Base-by-base conservation (phyloP, 2,329 filamentous ascomycete species). In the Phyllosticta capitalensis region DNA sequence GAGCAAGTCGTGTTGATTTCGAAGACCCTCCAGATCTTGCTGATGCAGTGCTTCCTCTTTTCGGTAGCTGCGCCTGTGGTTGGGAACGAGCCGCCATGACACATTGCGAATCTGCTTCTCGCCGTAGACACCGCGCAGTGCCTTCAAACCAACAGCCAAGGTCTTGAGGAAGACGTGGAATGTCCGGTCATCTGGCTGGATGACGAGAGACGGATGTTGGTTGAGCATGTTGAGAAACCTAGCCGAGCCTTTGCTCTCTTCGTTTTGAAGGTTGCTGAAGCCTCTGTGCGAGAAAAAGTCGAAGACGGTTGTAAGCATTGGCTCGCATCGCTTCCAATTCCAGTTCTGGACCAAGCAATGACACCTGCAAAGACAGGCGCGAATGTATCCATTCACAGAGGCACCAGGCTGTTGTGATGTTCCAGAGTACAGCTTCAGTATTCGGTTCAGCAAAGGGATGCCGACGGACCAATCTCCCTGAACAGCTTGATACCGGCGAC, bases 1-100 rank as follows among this genome's bases (percentile, higher is more conserved):
- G 0, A 86, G 74, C 17, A 86, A 72, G 65, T 85, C 82, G 63
- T 84, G 82, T 61, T 86, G 82, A 63, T 85, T 86, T 54, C 81
- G 77, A 52, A 85, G 70, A 1, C 83, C 81, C 56, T 81, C 77
- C 12, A 85, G 70, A 63, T 82, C 82, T 59, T 78, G 74, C 57
- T 79, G 75, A 28, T 74, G 74, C 14, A 85, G 67, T 4, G 75
- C 70, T 61, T 80, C 73, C 26, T 85, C 83, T 65, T 84, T 85
- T 1, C 77, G 81, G 67, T 83, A 83, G 5, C 72, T 77, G n/a
- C 82, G 78, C 3, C 80, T 81, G 66, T 85, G 82, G 60, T 84
- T 85, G 3, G 83, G 83, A 30, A 84, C 75, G 22, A 81, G 75
- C 22, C 83, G 78, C 74, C 79, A 83, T 3, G 79, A 77, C 58